phyloP scores from a whole-genome alignment of 192 early-diverging fungal species.

The Physocladia obscura region DNA sequence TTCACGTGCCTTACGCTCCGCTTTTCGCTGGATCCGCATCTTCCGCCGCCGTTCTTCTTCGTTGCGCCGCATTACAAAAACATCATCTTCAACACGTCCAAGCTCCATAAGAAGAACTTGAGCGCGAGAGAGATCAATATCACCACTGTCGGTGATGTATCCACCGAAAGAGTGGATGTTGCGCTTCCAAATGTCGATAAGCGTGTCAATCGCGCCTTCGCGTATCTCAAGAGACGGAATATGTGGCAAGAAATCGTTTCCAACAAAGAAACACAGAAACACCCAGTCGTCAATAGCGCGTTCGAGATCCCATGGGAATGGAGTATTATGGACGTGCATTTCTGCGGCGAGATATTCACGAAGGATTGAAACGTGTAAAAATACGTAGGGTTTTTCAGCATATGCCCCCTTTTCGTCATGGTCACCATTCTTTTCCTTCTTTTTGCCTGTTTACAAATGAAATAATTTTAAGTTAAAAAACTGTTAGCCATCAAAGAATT shows the following conservation, averaged over 20 bases:
- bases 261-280: slow-evolving; percentile 89
- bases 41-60: slow-evolving; percentile 47
- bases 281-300: slow-evolving; percentile 96
- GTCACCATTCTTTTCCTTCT: slow-evolving; percentile 54
- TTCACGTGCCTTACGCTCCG: slow-evolving; percentile 25
- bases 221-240: slow-evolving; percentile 91
- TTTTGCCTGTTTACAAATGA: slow-evolving; percentile 57
- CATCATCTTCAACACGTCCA: slow-evolving; percentile 51
- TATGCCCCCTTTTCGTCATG: slow-evolving; percentile 43
- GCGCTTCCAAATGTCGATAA: slow-evolving; percentile 62
- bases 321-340: slow-evolving; percentile 60
- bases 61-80: slow-evolving; percentile 46
- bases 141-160: slow-evolving; percentile 89
- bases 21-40: slow-evolving; percentile 28
- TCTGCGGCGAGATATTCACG: slow-evolving; percentile 94
- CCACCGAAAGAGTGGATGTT: slow-evolving; percentile 60
- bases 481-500: too few species aligned
- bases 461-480: too few species aligned
- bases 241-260: slow-evolving; percentile 97
- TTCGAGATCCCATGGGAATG: slow-evolving; percentile 75
- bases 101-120: slow-evolving; percentile 52
- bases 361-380: slow-evolving; percentile 81
- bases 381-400: slow-evolving; percentile 50
- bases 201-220: slow-evolving; percentile 74
- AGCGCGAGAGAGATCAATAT: slow-evolving; percentile 47